Percentiles rank a stretch among this genome's conserved stretches.
Evolutionary conservation across 371 early-diverging fungal species (phyloP).

Genomic region (Nosema granulosis): DNA sequence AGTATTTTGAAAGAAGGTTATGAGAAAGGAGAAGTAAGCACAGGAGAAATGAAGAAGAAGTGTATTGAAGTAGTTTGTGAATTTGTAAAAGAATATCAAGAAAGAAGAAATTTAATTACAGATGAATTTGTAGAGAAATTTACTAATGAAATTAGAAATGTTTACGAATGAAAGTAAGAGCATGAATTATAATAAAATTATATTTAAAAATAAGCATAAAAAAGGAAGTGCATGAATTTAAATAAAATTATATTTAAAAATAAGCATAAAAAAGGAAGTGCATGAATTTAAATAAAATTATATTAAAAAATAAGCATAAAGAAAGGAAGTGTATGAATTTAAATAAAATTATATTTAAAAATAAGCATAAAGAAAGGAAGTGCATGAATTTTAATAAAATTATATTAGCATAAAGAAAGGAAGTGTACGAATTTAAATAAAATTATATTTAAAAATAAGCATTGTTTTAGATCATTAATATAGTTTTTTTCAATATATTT

Average conservation of each 20-base stretch:
- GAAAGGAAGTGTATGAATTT: neutral
- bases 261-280: neutral
- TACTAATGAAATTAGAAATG: conserved; percentile 24
- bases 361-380: neutral
- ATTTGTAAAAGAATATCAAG: conserved; percentile 78
- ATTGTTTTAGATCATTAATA: too few relatives aligned
- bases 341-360: neutral
- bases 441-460: neutral
- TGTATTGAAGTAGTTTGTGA: conserved; percentile 81
- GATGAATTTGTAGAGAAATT: conserved; percentile 51
- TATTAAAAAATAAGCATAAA: neutral
- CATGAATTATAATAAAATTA: neutral
- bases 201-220: neutral
- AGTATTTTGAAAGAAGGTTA: conserved; percentile 70
- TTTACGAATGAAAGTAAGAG: neutral
- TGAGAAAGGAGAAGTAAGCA: conserved; percentile 77
- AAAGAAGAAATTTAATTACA: conserved; percentile 68
- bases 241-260: neutral
- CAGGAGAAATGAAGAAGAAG: conserved; percentile 81
- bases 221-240: neutral
- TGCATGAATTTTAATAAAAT: neutral
- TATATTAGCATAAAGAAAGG: neutral
- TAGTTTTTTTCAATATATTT: too few relatives aligned
- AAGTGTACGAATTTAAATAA: neutral
- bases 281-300: neutral